Conservation (phyloP, 257 asterid species). For the Lycium barbarum region DNA sequence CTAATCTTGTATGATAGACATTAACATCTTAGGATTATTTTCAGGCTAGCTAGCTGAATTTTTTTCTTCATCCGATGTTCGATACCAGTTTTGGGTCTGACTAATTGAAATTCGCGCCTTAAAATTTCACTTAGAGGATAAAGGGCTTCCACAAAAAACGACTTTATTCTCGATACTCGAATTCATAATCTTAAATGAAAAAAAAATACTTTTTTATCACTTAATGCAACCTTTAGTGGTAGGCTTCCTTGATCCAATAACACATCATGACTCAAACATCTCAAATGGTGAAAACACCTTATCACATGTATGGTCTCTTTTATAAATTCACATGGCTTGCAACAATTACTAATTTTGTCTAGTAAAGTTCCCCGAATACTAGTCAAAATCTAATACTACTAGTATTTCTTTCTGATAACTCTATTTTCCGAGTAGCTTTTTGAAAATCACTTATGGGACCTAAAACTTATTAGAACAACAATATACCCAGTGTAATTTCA, state of each 20-base stretch:
- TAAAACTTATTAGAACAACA: too few species aligned
- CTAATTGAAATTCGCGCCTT: rapidly evolving
- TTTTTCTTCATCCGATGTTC: background rate
- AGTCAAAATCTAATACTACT: background rate
- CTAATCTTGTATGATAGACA: too few species aligned
- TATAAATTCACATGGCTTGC: background rate
- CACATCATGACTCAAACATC: background rate
- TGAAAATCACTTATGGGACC: background rate
- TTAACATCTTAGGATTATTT: background rate
- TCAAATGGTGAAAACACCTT: slow-evolving; percentile 22
- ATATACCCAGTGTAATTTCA: too few species aligned
- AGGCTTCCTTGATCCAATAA: background rate
- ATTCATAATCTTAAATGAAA: too few species aligned
- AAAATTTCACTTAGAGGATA: background rate
- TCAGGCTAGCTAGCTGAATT: background rate
- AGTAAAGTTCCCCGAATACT: background rate
- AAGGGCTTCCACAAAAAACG: rapidly evolving
- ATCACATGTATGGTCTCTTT: background rate
- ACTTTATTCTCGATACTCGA: background rate
- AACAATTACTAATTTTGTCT: background rate
- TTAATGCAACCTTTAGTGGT: too few species aligned
- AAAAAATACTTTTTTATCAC: too few species aligned
- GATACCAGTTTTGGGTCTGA: rapidly evolving
- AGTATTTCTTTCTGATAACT: background rate
- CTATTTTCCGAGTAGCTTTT: background rate